Evolutionary conservation across 1,284 basidiomycete genomes (phyloP).

Genomic region (Gymnopus androsaceus): DNA sequence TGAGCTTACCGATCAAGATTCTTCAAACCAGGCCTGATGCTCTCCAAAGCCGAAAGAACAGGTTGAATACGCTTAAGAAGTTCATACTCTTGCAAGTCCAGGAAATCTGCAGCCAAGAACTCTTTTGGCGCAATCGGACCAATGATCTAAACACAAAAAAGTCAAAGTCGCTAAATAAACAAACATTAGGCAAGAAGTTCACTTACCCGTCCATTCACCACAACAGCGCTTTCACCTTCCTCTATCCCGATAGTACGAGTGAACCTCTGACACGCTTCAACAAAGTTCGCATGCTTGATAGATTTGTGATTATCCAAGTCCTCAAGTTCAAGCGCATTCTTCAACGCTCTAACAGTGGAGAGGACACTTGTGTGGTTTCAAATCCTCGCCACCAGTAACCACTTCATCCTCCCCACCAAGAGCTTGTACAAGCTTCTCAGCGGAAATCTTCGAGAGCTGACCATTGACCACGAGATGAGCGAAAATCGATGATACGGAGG

Average conservation of each 20-base stretch:
- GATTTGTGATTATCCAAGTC: slow-evolving; percentile 34
- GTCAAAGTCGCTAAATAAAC: not conserved
- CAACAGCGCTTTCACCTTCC: slow-evolving; percentile 59
- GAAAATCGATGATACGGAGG: slow-evolving; percentile 42
- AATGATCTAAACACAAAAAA: slow-evolving; percentile 59
- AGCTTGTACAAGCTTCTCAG: slow-evolving; percentile 38
- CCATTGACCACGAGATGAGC: slow-evolving; percentile 46
- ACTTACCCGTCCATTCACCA: slow-evolving; percentile 83
- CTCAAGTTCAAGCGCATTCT: slow-evolving; percentile 37
- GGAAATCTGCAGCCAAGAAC: slow-evolving; percentile 71
- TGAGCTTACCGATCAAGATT: slow-evolving; percentile 48
- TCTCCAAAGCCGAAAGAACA: slow-evolving; percentile 64
- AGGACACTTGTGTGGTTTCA: slow-evolving; percentile 39
- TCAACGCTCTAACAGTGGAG: slow-evolving; percentile 34
- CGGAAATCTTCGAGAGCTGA: slow-evolving; percentile 39
- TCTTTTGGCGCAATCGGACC: slow-evolving; percentile 59
- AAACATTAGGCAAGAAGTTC: not conserved
- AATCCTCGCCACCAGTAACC: slow-evolving; percentile 20
- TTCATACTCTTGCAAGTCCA: slow-evolving; percentile 72
- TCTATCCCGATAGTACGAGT: slow-evolving; percentile 55
- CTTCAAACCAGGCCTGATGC: slow-evolving; percentile 44
- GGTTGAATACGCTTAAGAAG: slow-evolving; percentile 67
- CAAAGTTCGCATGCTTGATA: slow-evolving; percentile 41
- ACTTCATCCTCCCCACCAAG: slow-evolving; percentile 34
- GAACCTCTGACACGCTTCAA: slow-evolving; percentile 46